phyloP scores from a whole-genome alignment of 1,284 basidiomycete genomes.

The Ganoderma sinense region DNA sequence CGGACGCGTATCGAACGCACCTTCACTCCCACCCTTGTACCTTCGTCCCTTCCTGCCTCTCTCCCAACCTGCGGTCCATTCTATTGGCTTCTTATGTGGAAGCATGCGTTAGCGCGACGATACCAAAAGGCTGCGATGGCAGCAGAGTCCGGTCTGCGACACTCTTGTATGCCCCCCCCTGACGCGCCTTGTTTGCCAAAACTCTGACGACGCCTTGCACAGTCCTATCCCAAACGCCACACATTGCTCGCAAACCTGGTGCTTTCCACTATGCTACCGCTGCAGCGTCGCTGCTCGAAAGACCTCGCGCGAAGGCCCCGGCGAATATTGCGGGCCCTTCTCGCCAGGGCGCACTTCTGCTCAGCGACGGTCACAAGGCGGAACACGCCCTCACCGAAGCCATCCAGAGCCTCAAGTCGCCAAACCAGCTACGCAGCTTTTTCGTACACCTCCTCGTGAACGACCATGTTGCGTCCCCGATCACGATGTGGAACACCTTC shows the following conservation, averaged over 20 bases:
- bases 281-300: not conserved
- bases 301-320: not conserved
- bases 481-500: slow-evolving; percentile 46
- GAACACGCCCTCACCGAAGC: slow-evolving; percentile 44
- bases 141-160: slow-evolving; percentile 1
- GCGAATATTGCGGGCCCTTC: slow-evolving; percentile 21
- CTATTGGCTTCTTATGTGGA: slow-evolving; percentile 4
- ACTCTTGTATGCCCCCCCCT: slow-evolving; percentile 4
- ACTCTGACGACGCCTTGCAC: not conserved
- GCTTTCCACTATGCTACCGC: slow-evolving; percentile 5
- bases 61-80: not conserved
- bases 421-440: slow-evolving; percentile 42
- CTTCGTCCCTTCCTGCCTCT: not conserved
- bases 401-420: slow-evolving; percentile 38
- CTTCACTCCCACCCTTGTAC: not conserved
- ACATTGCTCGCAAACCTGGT: not conserved
- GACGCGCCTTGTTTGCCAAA: not conserved
- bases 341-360: slow-evolving; percentile 7
- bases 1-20: not conserved
- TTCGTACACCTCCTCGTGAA: slow-evolving; percentile 45
- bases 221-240: slow-evolving; percentile 2
- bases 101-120: slow-evolving; percentile 8
- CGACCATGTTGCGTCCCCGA: slow-evolving; percentile 37
- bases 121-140: not conserved
- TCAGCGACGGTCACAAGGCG: slow-evolving; percentile 33